Evolutionary conservation across 2,329 filamentous ascomycete species (phyloP).

Genomic region (Phyllachora maydis): DNA sequence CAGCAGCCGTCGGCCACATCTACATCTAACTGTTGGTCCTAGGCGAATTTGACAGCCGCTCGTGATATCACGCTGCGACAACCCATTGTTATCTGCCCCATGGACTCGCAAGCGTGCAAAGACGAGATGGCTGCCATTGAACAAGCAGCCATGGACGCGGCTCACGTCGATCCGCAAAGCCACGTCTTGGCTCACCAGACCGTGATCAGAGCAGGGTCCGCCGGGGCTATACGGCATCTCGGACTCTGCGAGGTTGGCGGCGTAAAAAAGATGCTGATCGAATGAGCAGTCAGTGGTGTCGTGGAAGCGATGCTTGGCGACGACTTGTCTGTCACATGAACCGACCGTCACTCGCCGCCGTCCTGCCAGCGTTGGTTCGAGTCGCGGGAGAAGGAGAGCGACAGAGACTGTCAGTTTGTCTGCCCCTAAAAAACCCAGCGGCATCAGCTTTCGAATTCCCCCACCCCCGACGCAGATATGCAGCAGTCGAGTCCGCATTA

Average conservation of each 20-base stretch:
- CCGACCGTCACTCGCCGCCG: too few species aligned
- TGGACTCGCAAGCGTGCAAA: conserved; percentile 89
- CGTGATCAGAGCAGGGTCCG: conserved; percentile 64
- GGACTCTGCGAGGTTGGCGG: conserved; percentile 42
- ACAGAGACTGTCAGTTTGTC: too few species aligned
- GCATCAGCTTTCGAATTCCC: too few species aligned
- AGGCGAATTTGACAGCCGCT: conserved; percentile 78
- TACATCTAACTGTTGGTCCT: background rate
- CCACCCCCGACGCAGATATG: too few species aligned
- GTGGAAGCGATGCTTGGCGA: too few species aligned
- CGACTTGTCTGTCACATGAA: too few species aligned
- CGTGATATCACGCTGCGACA: conserved; percentile 77
- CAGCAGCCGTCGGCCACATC: background rate
- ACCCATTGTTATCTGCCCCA: conserved; percentile 86
- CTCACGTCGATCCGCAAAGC: conserved; percentile 70
- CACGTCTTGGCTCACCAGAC: conserved; percentile 77
- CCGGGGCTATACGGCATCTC: conserved; percentile 36
- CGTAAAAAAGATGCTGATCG: conserved; percentile 44
- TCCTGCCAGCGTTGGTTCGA: too few species aligned
- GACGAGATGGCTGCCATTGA: conserved; percentile 98
- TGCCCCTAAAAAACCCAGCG: too few species aligned
- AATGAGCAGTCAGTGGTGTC: too few species aligned
- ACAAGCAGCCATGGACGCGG: conserved; percentile 82
- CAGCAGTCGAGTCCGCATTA: too few species aligned
- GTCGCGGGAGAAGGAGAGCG: too few species aligned